Evolutionary conservation across 768 basidiomycete genomes (phyloP).

Genomic region (Kwoniella pini): DNA sequence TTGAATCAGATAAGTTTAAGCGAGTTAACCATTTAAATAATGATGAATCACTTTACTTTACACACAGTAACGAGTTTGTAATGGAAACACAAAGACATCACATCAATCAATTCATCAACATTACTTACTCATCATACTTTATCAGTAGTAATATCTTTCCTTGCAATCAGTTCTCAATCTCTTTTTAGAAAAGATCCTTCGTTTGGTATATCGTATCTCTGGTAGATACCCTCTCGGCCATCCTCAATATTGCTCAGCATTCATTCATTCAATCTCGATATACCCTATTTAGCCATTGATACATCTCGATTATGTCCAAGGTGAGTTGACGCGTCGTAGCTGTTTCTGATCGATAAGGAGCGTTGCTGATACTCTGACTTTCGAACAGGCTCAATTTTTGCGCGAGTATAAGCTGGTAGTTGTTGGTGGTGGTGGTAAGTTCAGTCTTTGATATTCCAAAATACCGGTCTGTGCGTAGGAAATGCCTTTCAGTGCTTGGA

Average conservation of each 20-base stretch:
- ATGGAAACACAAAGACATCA: too few relatives aligned
- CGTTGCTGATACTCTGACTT: too few relatives aligned
- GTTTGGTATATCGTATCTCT: background rate
- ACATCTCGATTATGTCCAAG: slow-evolving; percentile 11
- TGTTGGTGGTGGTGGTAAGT: slow-evolving; percentile 89
- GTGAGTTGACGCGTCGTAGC: slow-evolving; percentile 7
- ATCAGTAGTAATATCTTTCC: background rate
- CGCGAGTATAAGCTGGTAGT: slow-evolving; percentile 98
- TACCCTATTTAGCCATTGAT: background rate
- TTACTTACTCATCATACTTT: slow-evolving; percentile 6
- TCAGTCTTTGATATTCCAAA: background rate
- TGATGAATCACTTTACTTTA: too few relatives aligned
- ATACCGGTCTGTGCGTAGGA: slow-evolving; percentile 11
- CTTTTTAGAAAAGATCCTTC: background rate
- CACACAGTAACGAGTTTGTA: too few relatives aligned
- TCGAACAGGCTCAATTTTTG: slow-evolving; percentile 62
- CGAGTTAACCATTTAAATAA: too few relatives aligned
- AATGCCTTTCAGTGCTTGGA: background rate
- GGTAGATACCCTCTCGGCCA: background rate
- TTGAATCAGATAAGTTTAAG: too few relatives aligned
- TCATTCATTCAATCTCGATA: background rate
- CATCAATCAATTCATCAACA: slow-evolving; percentile 10
- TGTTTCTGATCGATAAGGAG: too few relatives aligned
- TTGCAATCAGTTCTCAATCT: background rate
- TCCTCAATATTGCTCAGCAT: background rate